Evolutionary conservation across 108 stramenopile species (phyloP), one percentile per base, ranked within the genome.

Genomic region (Seminavis robusta): DNA sequence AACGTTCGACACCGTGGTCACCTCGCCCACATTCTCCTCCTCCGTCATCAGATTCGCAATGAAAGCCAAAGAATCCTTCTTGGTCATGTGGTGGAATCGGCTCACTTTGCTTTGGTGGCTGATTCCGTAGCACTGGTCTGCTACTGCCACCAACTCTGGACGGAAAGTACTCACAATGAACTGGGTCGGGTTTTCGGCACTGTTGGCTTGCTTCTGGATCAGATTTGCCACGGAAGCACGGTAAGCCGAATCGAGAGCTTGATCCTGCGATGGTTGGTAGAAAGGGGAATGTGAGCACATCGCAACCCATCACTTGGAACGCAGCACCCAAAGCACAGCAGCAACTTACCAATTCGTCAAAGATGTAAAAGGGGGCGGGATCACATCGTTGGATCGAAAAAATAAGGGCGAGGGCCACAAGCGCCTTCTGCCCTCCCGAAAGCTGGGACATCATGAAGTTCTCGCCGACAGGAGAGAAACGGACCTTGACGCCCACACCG

Each of bases 101-200:
- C 82, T 84, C 8, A 91, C 89, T 68, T 91, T 91, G 77, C 88
- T 90, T 51, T 91, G 93, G 61, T 88, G 88, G 60, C 80, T 83
- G 33, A 94, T 90, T 31, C 93, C 89, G 59, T 87, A 94, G 59
- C 87, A 91, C 20, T 80, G 72, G 64, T 80, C 79, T 10, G 98
- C 90, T 23, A 94, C 86, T 2, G 74, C 71, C 2, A 98, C 98
- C 42, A 99, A 66, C 64, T 99, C 99, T 0, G 97, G 98, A 10
- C 99, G 88, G 73, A 99, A 99, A 4, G 99, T 98, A 52, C 92
- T 96, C 13, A 95, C 95, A 56, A 99, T 98, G 81, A 99, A 99
- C 70, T 99, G 99, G 0, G 98, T 94, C 3, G 94, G 89, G 63
- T 88, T 96, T 37, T 95, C 90, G 28, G 71, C 65, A 37, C 79